These are phyloP conservation scores for Mycena filopes DNA, from an alignment of 768 basidiomycete genomes.

Conservation along the genomic window DNA sequence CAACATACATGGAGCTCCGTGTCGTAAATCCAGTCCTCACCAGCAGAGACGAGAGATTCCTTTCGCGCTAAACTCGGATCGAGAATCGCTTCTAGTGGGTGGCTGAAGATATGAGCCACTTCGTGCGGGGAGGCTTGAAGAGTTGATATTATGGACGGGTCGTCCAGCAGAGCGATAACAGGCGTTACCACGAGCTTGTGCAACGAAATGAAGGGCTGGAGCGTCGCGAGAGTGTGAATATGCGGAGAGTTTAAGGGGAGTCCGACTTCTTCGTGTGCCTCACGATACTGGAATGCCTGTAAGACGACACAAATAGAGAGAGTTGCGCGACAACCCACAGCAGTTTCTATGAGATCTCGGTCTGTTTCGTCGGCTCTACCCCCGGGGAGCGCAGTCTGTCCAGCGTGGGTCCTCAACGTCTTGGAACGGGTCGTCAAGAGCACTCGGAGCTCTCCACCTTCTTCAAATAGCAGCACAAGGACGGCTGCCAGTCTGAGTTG, in stretches of 20 bases:
- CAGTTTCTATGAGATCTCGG: slow-evolving; percentile 70
- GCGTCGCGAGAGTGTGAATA: slow-evolving; percentile 67
- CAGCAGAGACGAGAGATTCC: slow-evolving; percentile 63
- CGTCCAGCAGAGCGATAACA: slow-evolving; percentile 75
- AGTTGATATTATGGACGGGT: slow-evolving; percentile 58
- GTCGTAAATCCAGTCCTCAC: slow-evolving; percentile 86
- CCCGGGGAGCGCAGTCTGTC: slow-evolving; percentile 86
- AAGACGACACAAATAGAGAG: background rate
- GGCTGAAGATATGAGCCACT: slow-evolving; percentile 83
- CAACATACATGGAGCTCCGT: slow-evolving; percentile 73
- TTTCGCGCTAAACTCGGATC: slow-evolving; percentile 63
- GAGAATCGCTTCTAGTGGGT: slow-evolving; percentile 79
- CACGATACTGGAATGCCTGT: slow-evolving; percentile 65
- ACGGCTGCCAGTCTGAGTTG: slow-evolving; percentile 74
- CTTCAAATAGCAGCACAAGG: slow-evolving; percentile 81
- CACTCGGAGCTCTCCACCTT: slow-evolving; percentile 73
- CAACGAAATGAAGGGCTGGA: slow-evolving; percentile 78
- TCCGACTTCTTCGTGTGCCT: slow-evolving; percentile 88
- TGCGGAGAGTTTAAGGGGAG: slow-evolving; percentile 67
- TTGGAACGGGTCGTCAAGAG: slow-evolving; percentile 90
- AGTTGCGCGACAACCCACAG: slow-evolving; percentile 63
- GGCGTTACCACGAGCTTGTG: slow-evolving; percentile 80
- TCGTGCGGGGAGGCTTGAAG: slow-evolving; percentile 71
- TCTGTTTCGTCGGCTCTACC: slow-evolving; percentile 82
- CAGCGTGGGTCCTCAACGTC: slow-evolving; percentile 76